phyloP scores from a whole-genome alignment of 139 green algal species.

The Coelastrella sp. region DNA sequence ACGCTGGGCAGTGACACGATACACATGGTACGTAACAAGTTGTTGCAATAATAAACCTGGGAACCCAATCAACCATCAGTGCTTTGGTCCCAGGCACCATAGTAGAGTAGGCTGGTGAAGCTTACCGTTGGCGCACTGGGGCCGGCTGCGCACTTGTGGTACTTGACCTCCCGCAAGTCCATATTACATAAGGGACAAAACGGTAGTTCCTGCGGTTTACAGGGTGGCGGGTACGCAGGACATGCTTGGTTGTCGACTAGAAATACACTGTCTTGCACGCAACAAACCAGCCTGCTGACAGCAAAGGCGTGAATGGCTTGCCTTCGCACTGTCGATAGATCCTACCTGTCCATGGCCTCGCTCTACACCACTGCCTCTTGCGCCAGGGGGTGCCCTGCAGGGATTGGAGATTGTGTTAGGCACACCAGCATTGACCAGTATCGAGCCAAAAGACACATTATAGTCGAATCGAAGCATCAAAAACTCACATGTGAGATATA shows the following conservation, averaged over 20 bases:
- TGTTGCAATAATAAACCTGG: too few species aligned
- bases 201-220: slow-evolving; percentile 61
- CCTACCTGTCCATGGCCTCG: slow-evolving; percentile 78
- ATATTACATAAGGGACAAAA: slow-evolving; percentile 76
- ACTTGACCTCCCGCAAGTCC: slow-evolving; percentile 68
- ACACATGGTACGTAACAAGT: too few species aligned
- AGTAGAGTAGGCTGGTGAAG: slow-evolving; percentile 29
- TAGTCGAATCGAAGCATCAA: too few species aligned
- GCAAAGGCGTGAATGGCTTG: too few species aligned
- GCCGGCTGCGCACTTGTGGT: slow-evolving; percentile 73
- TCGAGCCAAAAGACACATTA: too few species aligned
- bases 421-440: not conserved
- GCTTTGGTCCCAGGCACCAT: not conserved
- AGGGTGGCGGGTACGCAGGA: not conserved
- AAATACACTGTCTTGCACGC: too few species aligned
- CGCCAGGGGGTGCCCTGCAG: slow-evolving; percentile 64
- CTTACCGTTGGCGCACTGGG: slow-evolving; percentile 58
- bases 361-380: slow-evolving; percentile 76
- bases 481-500: too few species aligned
- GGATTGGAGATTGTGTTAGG: slow-evolving; percentile 3
- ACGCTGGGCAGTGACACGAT: too few species aligned
- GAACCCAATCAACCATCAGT: too few species aligned
- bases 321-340: slow-evolving; percentile 3
- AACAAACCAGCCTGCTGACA: too few species aligned
- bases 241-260: too few species aligned